phyloP scores from a whole-genome alignment of 1,139 yeast species.

The Suhomyces choctaworum region DNA sequence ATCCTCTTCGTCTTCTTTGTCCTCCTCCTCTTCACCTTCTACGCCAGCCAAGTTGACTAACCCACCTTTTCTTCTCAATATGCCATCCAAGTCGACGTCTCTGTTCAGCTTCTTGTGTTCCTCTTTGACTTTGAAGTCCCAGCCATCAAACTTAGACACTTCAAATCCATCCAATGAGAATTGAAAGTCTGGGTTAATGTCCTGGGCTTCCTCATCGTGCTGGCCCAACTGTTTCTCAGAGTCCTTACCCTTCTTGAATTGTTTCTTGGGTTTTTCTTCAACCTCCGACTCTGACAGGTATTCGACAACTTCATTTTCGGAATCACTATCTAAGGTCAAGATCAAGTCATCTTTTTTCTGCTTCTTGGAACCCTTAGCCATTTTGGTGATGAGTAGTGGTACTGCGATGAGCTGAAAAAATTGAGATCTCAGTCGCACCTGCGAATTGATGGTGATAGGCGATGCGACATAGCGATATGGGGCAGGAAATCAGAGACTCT shows the following conservation, averaged over 20 bases:
- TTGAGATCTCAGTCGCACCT: slow-evolving; percentile 5
- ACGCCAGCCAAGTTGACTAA: slow-evolving; percentile 53
- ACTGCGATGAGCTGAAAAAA: slow-evolving; percentile 11
- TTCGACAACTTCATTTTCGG: slow-evolving; percentile 40
- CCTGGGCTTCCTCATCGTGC: slow-evolving; percentile 41
- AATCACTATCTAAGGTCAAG: slow-evolving; percentile 58
- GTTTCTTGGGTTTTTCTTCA: slow-evolving; percentile 11
- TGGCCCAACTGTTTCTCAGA: slow-evolving; percentile 15
- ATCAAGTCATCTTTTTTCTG: slow-evolving; percentile 28
- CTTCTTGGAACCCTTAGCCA: slow-evolving; percentile 20
- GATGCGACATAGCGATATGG: background rate
- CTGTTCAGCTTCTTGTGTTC: slow-evolving; percentile 34
- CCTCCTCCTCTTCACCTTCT: slow-evolving; percentile 31
- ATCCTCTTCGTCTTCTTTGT: slow-evolving; percentile 21
- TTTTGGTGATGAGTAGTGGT: slow-evolving; percentile 8
- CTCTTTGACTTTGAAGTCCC: slow-evolving; percentile 72
- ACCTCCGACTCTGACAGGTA: slow-evolving; percentile 24
- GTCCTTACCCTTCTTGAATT: slow-evolving; percentile 12
- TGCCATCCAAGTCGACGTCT: slow-evolving; percentile 84
- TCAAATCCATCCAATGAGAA: slow-evolving; percentile 64
- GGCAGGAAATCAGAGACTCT: background rate
- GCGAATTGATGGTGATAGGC: slow-evolving; percentile 4
- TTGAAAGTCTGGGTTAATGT: slow-evolving; percentile 70
- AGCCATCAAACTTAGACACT: slow-evolving; percentile 60
- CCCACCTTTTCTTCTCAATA: slow-evolving; percentile 81